Conservation (phyloP, 179 eudicot genomes). For the Spinacia oleracea region DNA sequence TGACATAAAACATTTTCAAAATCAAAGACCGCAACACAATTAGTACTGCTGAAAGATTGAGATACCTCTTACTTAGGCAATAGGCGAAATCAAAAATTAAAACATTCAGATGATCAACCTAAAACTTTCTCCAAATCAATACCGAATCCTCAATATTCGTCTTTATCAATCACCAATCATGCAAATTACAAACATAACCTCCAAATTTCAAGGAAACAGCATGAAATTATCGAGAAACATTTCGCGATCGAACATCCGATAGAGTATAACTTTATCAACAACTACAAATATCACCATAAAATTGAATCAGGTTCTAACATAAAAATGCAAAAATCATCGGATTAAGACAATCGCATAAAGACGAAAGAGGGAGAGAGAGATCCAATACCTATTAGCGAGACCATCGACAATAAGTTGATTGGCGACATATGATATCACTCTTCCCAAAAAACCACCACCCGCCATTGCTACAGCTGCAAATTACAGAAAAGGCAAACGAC, state of each 20-base stretch:
- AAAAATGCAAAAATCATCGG: too few species aligned
- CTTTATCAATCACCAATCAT: background rate
- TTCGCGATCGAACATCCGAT: background rate
- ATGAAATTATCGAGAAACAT: background rate
- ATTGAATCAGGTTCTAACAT: background rate
- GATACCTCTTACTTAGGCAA: conserved; percentile 9
- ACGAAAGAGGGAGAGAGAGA: background rate
- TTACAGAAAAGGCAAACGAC: background rate
- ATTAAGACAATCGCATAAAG: background rate
- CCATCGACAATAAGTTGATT: conserved; percentile 68
- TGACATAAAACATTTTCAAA: background rate
- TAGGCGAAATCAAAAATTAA: conserved; percentile 9
- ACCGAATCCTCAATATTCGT: background rate
- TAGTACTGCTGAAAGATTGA: background rate
- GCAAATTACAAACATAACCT: background rate
- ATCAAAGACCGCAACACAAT: background rate
- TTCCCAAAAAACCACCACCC: conserved; percentile 62
- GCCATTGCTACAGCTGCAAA: conserved; percentile 36
- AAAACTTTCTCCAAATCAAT: background rate
- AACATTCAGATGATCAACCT: conserved; percentile 20
- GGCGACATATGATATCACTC: conserved; percentile 62
- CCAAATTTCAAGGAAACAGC: conserved; percentile 2
- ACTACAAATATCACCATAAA: background rate
- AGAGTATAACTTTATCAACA: too few species aligned
- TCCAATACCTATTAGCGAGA: conserved; percentile 66